phyloP scores from a whole-genome alignment of 768 basidiomycete genomes.

The Mycena leptocephala region DNA sequence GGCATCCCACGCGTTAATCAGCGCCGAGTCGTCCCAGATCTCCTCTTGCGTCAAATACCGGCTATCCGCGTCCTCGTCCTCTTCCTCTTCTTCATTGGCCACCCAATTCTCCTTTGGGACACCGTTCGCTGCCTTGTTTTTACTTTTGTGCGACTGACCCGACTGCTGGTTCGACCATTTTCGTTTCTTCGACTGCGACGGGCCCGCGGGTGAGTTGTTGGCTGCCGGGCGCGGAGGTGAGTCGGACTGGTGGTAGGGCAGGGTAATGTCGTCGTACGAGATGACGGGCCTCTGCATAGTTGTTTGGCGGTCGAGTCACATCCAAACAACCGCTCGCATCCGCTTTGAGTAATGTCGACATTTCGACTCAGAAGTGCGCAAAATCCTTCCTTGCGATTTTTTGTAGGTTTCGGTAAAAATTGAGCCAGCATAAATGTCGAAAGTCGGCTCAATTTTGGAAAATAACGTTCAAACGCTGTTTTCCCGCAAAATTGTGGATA shows the following conservation, averaged over 20 bases:
- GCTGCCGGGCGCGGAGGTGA: too few species aligned
- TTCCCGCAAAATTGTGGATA: too few species aligned
- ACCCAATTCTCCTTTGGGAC: too few species aligned
- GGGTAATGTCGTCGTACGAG: constrained; percentile 78
- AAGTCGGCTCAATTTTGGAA: too few species aligned
- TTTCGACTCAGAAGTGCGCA: too few species aligned
- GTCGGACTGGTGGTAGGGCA: constrained; percentile 54
- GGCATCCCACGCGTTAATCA: constrained; percentile 89
- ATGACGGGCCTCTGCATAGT: constrained; percentile 60
- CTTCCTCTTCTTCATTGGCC: constrained; percentile 50
- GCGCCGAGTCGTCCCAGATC: constrained; percentile 90
- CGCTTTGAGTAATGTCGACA: constrained; percentile 1
- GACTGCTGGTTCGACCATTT: too few species aligned
- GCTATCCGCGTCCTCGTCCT: constrained; percentile 68
- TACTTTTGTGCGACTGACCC: too few species aligned
- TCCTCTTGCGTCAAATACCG: constrained; percentile 80
- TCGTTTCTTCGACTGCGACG: constrained; percentile 73
- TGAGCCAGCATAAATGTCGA: too few species aligned
- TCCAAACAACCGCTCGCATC: constrained; percentile 23
- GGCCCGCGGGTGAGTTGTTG: constrained; percentile 37
- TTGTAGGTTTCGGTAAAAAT: too few species aligned
- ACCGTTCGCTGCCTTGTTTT: too few species aligned
- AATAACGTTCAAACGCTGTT: too few species aligned
- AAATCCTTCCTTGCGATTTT: too few species aligned
- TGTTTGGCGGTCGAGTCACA: constrained; percentile 38